phyloP scores from a whole-genome alignment of 73 alveolate species.

The Tetrahymena borealis region DNA sequence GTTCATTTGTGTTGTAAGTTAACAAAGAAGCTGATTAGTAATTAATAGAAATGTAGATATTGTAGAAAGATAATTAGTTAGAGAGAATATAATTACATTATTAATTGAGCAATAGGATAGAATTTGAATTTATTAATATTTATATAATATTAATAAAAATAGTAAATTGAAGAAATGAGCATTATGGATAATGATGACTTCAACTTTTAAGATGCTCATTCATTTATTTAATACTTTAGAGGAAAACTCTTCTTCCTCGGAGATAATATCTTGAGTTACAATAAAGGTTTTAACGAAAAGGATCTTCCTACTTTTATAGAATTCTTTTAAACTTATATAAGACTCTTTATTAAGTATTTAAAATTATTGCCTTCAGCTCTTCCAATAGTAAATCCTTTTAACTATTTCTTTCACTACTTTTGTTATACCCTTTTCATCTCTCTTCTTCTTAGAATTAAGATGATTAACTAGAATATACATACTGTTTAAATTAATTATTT shows the following conservation, averaged over 20 bases:
- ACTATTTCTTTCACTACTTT: background rate
- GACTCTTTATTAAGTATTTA: background rate
- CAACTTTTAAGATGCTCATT: background rate
- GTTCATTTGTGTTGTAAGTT: no score
- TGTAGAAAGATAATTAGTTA: no score
- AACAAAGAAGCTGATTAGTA: no score
- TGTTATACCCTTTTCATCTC: no score
- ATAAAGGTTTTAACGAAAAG: background rate
- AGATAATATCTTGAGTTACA: background rate
- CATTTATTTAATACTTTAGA: background rate
- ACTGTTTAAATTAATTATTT: background rate
- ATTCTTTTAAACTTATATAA: background rate
- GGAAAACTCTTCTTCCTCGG: background rate
- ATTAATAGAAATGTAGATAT: no score
- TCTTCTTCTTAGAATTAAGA: no score
- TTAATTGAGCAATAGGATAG: no score
- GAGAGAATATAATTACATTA: no score
- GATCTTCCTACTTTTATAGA: background rate
- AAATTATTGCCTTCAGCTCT: background rate
- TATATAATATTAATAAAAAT: no score
- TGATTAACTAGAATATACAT: background rate
- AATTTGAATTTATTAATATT: no score
- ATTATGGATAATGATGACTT: background rate
- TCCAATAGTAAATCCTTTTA: background rate
- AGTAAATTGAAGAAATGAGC: background rate